Conservation (phyloP, 177 flowering plant species). For the Tripterygium wilfordii region DNA sequence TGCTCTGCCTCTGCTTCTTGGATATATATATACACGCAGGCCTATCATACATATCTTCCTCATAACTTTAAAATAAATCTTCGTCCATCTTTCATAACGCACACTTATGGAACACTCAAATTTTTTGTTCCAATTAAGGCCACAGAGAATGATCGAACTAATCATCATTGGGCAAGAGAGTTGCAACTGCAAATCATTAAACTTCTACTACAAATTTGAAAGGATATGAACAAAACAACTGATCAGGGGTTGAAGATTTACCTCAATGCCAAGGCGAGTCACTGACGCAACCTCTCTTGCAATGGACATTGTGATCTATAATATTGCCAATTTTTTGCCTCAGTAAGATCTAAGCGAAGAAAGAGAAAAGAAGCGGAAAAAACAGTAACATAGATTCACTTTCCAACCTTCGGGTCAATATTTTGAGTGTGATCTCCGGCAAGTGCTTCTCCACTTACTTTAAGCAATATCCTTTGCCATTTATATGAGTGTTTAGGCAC, state of each 20-base stretch:
- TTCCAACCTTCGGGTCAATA: slow-evolving; percentile 89
- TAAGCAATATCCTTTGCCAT: slow-evolving; percentile 94
- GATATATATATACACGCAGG: too few species aligned
- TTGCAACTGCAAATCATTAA: too few species aligned
- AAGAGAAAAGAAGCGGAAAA: slow-evolving; percentile 1
- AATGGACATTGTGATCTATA: slow-evolving; percentile 84
- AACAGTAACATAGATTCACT: background rate
- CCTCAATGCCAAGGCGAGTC: slow-evolving; percentile 93
- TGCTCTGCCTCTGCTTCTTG: too few species aligned
- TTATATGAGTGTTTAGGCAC: slow-evolving; percentile 42
- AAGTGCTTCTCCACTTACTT: slow-evolving; percentile 99
- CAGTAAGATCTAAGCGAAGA: background rate
- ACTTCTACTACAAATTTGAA: too few species aligned
- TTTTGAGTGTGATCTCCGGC: slow-evolving; percentile 81
- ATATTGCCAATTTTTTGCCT: background rate
- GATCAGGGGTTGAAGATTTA: slow-evolving; percentile 9
- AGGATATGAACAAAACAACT: background rate
- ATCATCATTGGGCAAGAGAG: too few species aligned
- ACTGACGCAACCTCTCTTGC: slow-evolving; percentile 96
- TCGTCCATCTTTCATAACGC: too few species aligned
- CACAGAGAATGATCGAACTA: too few species aligned
- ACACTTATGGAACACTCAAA: too few species aligned
- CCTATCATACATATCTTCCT: too few species aligned
- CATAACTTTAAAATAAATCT: too few species aligned
- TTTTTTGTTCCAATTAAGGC: too few species aligned